Evolutionary conservation across 164 flowering plant species (phyloP).

Genomic region (Magnolia changhungtana): DNA sequence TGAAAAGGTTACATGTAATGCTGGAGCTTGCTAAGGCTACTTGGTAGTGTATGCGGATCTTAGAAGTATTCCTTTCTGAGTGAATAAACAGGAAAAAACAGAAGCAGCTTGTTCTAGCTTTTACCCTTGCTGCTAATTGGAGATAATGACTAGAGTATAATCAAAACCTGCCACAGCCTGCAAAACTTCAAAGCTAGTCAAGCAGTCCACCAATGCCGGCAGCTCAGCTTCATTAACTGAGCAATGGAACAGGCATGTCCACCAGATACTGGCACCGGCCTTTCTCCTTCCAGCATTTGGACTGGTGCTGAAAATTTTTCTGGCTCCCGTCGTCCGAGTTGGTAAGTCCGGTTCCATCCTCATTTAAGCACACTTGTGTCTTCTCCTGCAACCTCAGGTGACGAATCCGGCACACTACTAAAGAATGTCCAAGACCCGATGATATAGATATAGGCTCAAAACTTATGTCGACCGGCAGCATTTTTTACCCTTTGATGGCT

Average conservation of each 20-base stretch:
- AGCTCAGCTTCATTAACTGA: slow-evolving; percentile 65
- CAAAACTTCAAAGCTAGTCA: slow-evolving; percentile 46
- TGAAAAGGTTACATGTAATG: not conserved
- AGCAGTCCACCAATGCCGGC: slow-evolving; percentile 42
- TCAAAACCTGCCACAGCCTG: slow-evolving; percentile 73
- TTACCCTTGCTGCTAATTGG: slow-evolving; percentile 8
- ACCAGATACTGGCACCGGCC: slow-evolving; percentile 45
- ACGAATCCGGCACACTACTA: slow-evolving; percentile 47
- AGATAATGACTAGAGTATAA: slow-evolving; percentile 61
- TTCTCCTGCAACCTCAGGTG: slow-evolving; percentile 16
- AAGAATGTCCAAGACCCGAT: slow-evolving; percentile 81
- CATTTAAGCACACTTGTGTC: slow-evolving; percentile 42
- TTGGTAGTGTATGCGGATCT: not conserved
- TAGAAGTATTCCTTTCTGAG: not conserved
- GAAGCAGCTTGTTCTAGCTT: no score
- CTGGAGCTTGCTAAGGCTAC: not conserved
- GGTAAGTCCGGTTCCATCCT: slow-evolving; percentile 79
- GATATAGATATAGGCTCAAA: slow-evolving; percentile 43
- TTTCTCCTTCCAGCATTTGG: slow-evolving; percentile 44
- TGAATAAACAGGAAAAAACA: not conserved
- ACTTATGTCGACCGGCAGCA: slow-evolving; percentile 48
- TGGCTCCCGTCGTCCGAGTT: slow-evolving; percentile 74
- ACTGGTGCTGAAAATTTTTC: no score
- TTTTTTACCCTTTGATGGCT: slow-evolving; percentile 31
- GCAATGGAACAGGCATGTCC: slow-evolving; percentile 79